phyloP scores from a whole-genome alignment of 1,284 basidiomycete species.

The Cutaneotrichosporon mucoides region DNA sequence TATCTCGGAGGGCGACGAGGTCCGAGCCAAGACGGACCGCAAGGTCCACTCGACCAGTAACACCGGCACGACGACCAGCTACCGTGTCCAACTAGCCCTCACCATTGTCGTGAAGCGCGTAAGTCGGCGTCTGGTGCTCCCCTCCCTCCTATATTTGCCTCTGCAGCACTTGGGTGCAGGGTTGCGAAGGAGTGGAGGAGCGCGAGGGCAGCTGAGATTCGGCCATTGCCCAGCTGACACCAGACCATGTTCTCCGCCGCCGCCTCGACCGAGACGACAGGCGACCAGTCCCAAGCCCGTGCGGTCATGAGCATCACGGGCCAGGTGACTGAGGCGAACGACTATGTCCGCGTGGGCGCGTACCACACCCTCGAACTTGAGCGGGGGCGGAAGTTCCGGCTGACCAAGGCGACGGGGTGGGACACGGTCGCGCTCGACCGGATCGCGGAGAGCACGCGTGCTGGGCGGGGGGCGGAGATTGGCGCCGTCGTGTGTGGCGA shows the following conservation, averaged over 20 bases:
- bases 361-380: slow-evolving; percentile 96
- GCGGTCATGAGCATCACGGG: slow-evolving; percentile 83
- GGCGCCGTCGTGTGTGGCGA: slow-evolving; percentile 95
- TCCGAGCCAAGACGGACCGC: slow-evolving; percentile 86
- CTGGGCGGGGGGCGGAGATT: slow-evolving; percentile 89
- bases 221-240: neutral
- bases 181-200: too few species aligned
- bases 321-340: slow-evolving; percentile 80
- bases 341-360: slow-evolving; percentile 87
- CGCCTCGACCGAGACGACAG: slow-evolving; percentile 51
- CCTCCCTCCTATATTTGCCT: too few species aligned
- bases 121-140: slow-evolving; percentile 1
- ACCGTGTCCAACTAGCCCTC: slow-evolving; percentile 77
- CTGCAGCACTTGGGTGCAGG: too few species aligned
- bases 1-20: slow-evolving; percentile 80
- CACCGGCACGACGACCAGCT: slow-evolving; percentile 91
- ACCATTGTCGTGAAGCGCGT: slow-evolving; percentile 71
- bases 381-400: slow-evolving; percentile 58
- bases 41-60: slow-evolving; percentile 67
- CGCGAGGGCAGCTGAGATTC: too few species aligned
- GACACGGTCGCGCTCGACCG: slow-evolving; percentile 80
- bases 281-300: slow-evolving; percentile 48
- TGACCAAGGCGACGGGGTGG: slow-evolving; percentile 84
- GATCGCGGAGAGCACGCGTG: slow-evolving; percentile 80
- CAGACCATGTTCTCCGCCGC: slow-evolving; percentile 65